Base-by-base conservation (phyloP, 805 yeast genomes). In the Wickerhamomyces subpelliculosus region DNA sequence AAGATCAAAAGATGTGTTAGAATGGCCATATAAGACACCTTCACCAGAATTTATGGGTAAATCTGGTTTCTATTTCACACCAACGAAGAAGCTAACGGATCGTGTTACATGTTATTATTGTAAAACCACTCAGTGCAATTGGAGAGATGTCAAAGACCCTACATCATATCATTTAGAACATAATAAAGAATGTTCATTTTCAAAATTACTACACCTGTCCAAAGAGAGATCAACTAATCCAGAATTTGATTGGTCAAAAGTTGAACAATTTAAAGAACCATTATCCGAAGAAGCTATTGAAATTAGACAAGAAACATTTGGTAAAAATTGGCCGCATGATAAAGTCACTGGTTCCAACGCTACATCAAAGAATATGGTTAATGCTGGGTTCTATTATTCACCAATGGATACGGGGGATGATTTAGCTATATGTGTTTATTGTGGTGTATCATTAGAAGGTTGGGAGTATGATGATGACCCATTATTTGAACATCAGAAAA, bases 381-480 rank as follows among this genome's bases (percentile, higher is more conserved):
- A 67, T 23, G 75, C 78, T 25, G 94, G 95, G 1, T 81, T 84
- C 51, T 77, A 68, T 44, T 79, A 71, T 51, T 61, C 67, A 10
- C 83, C 86, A 2, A 44, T 54, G 21, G 59, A 64, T 3, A 51
- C 52, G n/a, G 64, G 62, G 27, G 77, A 71, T 37, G 83, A 79
- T 52, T 66, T 72, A 21, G 76, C 77, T 1, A 62, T 73, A 3
- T 84, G 95, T 54, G 64, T 73, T 45, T 75, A 75, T 51, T 84
- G 95, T 57, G 74, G 73, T 10, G 61, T 72, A 16, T 70, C 80
- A 1, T 59, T 75, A 13, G 83, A 82, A 37, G 88, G 87, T 3
- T 84, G 94, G 94, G 84, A 73, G 41, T 53, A 58, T 1, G 67
- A 62, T 3, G 93, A 85, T 57, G 76, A 72, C 41, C 90, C 89